Evolutionary conservation across 2,329 filamentous ascomycete genomes (phyloP).

Genomic region (Neofusicoccum kwambonambiense): DNA sequence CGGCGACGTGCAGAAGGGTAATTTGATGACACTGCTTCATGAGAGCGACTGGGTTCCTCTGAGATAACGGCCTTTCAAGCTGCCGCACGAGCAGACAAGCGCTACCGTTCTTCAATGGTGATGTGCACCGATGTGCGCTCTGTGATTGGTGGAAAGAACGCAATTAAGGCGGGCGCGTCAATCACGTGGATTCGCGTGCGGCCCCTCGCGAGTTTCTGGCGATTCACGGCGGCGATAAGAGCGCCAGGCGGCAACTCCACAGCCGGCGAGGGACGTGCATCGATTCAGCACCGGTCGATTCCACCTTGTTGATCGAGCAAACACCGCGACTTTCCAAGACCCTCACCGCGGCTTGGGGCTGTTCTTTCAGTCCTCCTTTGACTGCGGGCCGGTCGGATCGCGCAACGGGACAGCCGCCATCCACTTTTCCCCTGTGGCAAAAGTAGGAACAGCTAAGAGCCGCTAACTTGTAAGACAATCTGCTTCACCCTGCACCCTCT

Average conservation of each 20-base stretch:
- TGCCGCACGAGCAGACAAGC: no score
- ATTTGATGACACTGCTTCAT: neutral
- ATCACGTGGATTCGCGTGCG: neutral
- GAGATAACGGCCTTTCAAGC: no score
- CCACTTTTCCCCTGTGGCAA: conserved; percentile 11
- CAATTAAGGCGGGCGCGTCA: neutral
- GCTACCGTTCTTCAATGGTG: no score
- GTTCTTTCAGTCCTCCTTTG: neutral
- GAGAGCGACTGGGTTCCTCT: neutral
- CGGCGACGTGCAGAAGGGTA: neutral
- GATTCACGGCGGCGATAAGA: neutral
- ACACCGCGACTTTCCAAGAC: neutral
- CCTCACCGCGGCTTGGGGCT: neutral
- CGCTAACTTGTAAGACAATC: conserved; percentile 8
- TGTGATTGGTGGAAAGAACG: no score
- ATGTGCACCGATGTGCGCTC: no score
- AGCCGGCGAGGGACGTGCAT: conserved; percentile 3
- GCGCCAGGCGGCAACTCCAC: neutral
- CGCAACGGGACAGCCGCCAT: neutral
- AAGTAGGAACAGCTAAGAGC: neutral
- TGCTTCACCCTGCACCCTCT: neutral
- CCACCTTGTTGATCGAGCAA: neutral
- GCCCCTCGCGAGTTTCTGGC: neutral
- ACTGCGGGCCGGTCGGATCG: neutral
- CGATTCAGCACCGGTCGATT: conserved; percentile 1